phyloP scores from a whole-genome alignment of 2,329 filamentous ascomycete genomes.

The Albifimbria verrucaria region DNA sequence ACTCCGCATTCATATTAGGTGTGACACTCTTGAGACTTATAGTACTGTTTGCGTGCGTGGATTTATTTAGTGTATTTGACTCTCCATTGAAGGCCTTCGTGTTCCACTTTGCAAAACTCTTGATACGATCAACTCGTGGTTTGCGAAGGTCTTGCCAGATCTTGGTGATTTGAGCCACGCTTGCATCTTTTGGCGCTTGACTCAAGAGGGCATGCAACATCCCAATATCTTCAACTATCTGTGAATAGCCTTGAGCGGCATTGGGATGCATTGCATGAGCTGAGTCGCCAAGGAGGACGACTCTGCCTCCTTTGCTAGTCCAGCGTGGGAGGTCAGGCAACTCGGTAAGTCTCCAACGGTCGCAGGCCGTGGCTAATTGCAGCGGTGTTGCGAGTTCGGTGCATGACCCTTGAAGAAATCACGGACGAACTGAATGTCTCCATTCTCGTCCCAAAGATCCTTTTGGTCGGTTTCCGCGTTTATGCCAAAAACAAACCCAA shows the following conservation, averaged over 20 bases:
- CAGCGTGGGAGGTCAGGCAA: slow-evolving; percentile 17
- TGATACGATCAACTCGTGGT: slow-evolving; percentile 14
- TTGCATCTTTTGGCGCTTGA: not conserved
- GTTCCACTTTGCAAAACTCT: slow-evolving; percentile 13
- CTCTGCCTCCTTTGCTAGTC: slow-evolving; percentile 12
- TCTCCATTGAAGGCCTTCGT: slow-evolving; percentile 2
- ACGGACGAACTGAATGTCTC: slow-evolving; percentile 17
- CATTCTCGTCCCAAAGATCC: slow-evolving; percentile 18
- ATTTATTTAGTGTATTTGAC: not conserved
- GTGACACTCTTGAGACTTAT: slow-evolving; percentile 4
- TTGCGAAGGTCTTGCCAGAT: slow-evolving; percentile 16
- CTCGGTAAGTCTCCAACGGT: slow-evolving; percentile 18
- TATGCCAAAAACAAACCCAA: slow-evolving; percentile 13
- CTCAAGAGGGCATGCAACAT: slow-evolving; percentile 4
- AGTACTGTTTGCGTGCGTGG: not conserved
- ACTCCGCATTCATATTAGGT: slow-evolving; percentile 5
- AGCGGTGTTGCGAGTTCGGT: slow-evolving; percentile 11
- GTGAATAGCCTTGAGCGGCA: slow-evolving; percentile 9
- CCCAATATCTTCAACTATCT: slow-evolving; percentile 10
- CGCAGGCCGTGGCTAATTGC: slow-evolving; percentile 9
- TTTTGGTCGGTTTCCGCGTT: slow-evolving; percentile 15
- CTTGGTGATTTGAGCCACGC: slow-evolving; percentile 1
- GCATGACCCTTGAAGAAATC: slow-evolving; percentile 9
- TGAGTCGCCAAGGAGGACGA: slow-evolving; percentile 14
- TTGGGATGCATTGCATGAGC: slow-evolving; percentile 13